phyloP scores from a whole-genome alignment of 306 rosid species.

The Vigna radiata region DNA sequence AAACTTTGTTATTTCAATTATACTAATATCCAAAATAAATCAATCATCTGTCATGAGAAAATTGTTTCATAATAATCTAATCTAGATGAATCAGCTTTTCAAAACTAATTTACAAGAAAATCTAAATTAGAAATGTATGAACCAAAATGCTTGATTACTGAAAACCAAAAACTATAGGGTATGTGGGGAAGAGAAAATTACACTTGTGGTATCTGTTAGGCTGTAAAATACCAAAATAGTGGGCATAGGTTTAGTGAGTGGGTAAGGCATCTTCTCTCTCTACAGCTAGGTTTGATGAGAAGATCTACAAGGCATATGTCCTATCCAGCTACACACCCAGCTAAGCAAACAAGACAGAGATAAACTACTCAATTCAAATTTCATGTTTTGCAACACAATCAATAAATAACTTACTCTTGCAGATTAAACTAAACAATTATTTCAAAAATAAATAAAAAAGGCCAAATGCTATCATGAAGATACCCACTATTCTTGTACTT shows the following conservation, averaged over 20 bases:
- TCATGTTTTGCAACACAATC: conserved; percentile 44
- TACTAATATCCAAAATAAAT: too few species aligned
- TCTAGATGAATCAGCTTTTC: too few species aligned
- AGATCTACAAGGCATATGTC: conserved; percentile 62
- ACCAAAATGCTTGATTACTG: too few species aligned
- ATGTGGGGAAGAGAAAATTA: conserved; percentile 29
- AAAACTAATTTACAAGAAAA: too few species aligned
- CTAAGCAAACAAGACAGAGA: conserved; percentile 48
- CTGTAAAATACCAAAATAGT: conserved; percentile 61
- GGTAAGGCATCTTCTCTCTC: conserved; percentile 63
- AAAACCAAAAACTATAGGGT: background rate
- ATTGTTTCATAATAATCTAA: too few species aligned
- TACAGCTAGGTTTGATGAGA: conserved; percentile 45
- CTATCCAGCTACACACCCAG: conserved; percentile 56
- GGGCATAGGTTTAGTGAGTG: conserved; percentile 49
- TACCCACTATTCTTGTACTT: conserved; percentile 39
- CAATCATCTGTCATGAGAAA: too few species aligned
- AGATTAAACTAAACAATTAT: background rate
- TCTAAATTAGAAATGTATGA: too few species aligned
- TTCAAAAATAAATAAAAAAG: background rate
- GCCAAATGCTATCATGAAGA: conserved; percentile 46
- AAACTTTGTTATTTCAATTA: too few species aligned
- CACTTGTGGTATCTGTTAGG: conserved; percentile 51
- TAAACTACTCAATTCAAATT: conserved; percentile 9
- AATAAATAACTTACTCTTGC: conserved; percentile 39